Conservation (phyloP, 2,329 filamentous ascomycete species). For the Didymella arachidicola region DNA sequence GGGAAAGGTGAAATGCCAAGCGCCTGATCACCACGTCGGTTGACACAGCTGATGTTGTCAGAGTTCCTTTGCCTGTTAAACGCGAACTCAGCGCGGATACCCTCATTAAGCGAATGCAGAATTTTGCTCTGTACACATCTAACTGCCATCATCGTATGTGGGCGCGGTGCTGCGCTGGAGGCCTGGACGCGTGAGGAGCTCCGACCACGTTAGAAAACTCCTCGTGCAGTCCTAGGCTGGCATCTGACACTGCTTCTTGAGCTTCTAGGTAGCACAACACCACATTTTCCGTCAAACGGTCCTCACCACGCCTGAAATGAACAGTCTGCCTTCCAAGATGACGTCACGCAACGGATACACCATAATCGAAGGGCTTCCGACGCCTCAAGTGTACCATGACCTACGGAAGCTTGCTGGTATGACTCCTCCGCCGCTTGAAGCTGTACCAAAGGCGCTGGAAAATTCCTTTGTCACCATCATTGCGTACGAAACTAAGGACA, state of each 20-base stretch:
- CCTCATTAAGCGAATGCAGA: not conserved
- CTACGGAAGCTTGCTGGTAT: slow-evolving; percentile 39
- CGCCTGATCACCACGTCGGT: not conserved
- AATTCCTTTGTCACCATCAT: slow-evolving; percentile 38
- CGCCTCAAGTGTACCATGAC: slow-evolving; percentile 43
- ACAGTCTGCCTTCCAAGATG: not conserved
- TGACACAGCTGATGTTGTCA: not conserved
- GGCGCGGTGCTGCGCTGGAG: not conserved
- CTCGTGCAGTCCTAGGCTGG: slow-evolving; percentile 17
- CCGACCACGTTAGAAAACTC: slow-evolving; percentile 10
- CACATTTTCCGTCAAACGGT: slow-evolving; percentile 1
- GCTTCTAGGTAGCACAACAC: slow-evolving; percentile 13
- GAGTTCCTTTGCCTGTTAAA: not conserved
- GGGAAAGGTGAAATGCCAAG: not conserved
- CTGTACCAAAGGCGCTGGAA: slow-evolving; percentile 37
- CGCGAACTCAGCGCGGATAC: not conserved
- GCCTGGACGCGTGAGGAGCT: slow-evolving; percentile 7
- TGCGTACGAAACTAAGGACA: slow-evolving; percentile 35
- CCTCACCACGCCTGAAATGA: not conserved
- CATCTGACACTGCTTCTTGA: slow-evolving; percentile 28
- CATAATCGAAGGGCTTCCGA: slow-evolving; percentile 38
- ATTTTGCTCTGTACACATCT: not conserved
- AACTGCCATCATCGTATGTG: not conserved
- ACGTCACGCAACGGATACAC: slow-evolving; percentile 33
- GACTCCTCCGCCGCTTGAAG: slow-evolving; percentile 42